phyloP scores from a whole-genome alignment of 371 early-diverging fungal genomes.

The Mucor velutinosus region DNA sequence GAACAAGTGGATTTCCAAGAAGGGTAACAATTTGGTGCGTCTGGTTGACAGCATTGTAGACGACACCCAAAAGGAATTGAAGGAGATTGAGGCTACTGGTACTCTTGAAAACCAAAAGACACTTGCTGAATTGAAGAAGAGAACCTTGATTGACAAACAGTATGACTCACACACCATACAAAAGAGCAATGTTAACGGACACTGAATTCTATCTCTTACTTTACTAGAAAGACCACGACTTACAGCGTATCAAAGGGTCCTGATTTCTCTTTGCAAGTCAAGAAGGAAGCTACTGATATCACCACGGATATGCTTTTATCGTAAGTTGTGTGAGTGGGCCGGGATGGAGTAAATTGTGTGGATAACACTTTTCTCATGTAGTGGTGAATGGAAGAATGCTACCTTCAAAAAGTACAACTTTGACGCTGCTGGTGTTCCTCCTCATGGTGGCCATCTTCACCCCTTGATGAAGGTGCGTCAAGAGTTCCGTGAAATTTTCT shows the following conservation, averaged over 20 bases:
- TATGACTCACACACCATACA: slow-evolving; percentile 33
- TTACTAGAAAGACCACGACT: slow-evolving; percentile 74
- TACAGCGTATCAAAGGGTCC: slow-evolving; percentile 91
- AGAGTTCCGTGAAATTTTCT: slow-evolving; percentile 99
- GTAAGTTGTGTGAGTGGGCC: too few relatives aligned
- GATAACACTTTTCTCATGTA: too few relatives aligned
- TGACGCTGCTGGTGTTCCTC: slow-evolving; percentile 86
- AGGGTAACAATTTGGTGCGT: slow-evolving; percentile 70
- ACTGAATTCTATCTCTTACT: background rate
- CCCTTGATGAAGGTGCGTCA: slow-evolving; percentile 99
- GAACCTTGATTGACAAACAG: slow-evolving; percentile 83
- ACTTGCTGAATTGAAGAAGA: slow-evolving; percentile 85
- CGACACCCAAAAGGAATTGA: slow-evolving; percentile 79
- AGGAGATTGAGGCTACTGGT: slow-evolving; percentile 65
- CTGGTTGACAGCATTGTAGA: slow-evolving; percentile 82
- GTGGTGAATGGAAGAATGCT: slow-evolving; percentile 90
- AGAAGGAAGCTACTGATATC: slow-evolving; percentile 94
- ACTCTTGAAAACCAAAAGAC: slow-evolving; percentile 67
- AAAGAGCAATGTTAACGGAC: background rate
- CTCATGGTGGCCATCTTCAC: slow-evolving; percentile 94
- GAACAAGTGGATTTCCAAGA: slow-evolving; percentile 96
- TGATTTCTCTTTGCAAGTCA: slow-evolving; percentile 81
- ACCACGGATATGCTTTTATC: slow-evolving; percentile 93
- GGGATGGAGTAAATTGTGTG: background rate
- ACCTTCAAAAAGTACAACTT: slow-evolving; percentile 99